These are phyloP conservation scores for Saccharomycopsis capsularis DNA, from an alignment of 805 yeast species.

Conservation along the genomic window DNA sequence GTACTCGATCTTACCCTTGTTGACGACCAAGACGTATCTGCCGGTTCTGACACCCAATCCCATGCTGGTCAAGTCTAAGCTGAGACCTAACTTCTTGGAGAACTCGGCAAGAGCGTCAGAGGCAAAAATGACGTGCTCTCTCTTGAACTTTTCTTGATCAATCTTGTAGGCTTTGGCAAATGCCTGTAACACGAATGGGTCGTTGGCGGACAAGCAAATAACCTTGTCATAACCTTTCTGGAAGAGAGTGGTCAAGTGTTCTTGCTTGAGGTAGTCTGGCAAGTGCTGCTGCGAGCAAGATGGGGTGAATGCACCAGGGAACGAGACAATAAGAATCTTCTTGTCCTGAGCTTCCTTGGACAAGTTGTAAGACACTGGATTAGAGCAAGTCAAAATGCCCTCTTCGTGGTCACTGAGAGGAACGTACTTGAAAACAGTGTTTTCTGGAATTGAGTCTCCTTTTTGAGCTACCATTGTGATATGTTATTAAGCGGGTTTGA, in stretches of 20 bases:
- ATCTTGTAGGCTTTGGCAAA: constrained; percentile 55
- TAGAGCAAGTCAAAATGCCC: constrained; percentile 12
- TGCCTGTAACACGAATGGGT: constrained; percentile 76
- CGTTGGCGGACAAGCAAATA: constrained; percentile 74
- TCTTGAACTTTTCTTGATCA: constrained; percentile 28
- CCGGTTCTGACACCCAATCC: constrained; percentile 73
- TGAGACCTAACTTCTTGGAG: constrained; percentile 52
- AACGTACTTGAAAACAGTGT: constrained; percentile 16
- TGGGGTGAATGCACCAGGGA: constrained; percentile 28
- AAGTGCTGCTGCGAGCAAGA: constrained; percentile 27
- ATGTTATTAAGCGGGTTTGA: too few relatives aligned
- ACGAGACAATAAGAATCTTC: constrained; percentile 26
- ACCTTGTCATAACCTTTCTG: constrained; percentile 38
- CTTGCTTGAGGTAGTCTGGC: constrained; percentile 23
- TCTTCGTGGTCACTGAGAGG: constrained; percentile 10
- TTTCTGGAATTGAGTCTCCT: constrained; percentile 10
- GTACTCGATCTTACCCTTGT: constrained; percentile 35
- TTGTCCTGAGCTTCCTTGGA: constrained; percentile 19
- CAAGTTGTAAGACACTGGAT: constrained; percentile 15
- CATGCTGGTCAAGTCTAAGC: constrained; percentile 66
- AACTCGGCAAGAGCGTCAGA: constrained; percentile 71
- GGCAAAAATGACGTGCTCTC: constrained; percentile 52
- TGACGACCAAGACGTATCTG: constrained; percentile 66
- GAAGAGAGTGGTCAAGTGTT: constrained; percentile 22
- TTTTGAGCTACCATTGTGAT: constrained; percentile 1